Evolutionary conservation across 129 eudicot species (phyloP).

Genomic region (Artemisia tridentata): DNA sequence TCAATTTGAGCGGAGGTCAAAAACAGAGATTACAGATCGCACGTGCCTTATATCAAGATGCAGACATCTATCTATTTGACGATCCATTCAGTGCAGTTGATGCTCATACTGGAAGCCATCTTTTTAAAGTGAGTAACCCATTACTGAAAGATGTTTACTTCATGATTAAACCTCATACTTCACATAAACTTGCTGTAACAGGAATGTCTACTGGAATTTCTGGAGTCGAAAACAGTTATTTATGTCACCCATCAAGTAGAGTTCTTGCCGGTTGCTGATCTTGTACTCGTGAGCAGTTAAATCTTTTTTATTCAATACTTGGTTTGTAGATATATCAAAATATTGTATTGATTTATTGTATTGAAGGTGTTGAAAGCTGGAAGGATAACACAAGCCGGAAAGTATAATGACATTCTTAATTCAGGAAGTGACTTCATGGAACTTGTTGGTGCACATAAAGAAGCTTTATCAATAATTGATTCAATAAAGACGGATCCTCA

Average conservation of each 20-base stretch:
- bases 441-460: slow-evolving; percentile 80
- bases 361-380: slow-evolving; percentile 83
- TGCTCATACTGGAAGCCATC: slow-evolving; percentile 90
- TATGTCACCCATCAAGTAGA: slow-evolving; percentile 95
- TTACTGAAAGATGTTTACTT: not conserved
- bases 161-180: not conserved
- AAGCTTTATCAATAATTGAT: slow-evolving; percentile 68
- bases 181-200: slow-evolving; percentile 28
- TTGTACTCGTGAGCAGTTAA: slow-evolving; percentile 60
- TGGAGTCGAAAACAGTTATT: slow-evolving; percentile 69
- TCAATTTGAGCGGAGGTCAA: slow-evolving; percentile 96
- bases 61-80: slow-evolving; percentile 80
- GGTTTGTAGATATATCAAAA: too few species aligned
- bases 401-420: slow-evolving; percentile 61
- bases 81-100: slow-evolving; percentile 98
- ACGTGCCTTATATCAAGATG: slow-evolving; percentile 89
- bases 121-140: slow-evolving; percentile 57
- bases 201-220: slow-evolving; percentile 76
- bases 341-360: not conserved
- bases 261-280: slow-evolving; percentile 86
- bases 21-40: slow-evolving; percentile 96
- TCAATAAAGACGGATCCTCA: slow-evolving; percentile 25
- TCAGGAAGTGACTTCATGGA: slow-evolving; percentile 80
- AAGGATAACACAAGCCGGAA: slow-evolving; percentile 73
- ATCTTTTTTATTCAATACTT: not conserved